Evolutionary conservation across 148 eudicot genomes (phyloP), one percentile per base, ranked within the genome.

Genomic region (Linanthus parryae): DNA sequence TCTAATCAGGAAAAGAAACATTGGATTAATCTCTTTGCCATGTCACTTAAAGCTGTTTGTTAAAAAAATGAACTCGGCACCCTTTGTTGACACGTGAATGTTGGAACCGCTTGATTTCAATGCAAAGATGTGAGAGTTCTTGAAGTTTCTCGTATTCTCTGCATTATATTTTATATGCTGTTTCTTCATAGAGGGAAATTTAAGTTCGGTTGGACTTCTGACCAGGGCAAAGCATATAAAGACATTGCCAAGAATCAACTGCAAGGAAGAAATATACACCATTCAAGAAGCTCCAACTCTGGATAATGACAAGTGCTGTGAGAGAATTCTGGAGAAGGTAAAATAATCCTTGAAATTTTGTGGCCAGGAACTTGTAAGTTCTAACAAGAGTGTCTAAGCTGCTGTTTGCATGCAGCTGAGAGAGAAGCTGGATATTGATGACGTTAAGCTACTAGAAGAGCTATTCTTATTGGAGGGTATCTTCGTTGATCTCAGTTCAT

Each of bases 211-310:
- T n/a, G n/a, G n/a, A 64, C 42, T 13, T 19, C 57, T 66, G 45
- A 30, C 50, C 81, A 90, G 97, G 74, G 97, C 97, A 48, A 84
- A 78, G 61, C 97, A 90, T 62, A 76, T 90, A 53, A 90, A 85
- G 76, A 73, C 92, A 49, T 58, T 59, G 20, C 66, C 71, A 12
- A 73, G 61, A 54, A 49, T 64, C 35, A 43, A 20, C 52, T 44
- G 62, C 39, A 61, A 70, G 58, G 97, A 78, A 56, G 85, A 90
- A 35, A 74, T 59, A 65, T 57, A 18, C 61, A 65, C 33, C 56
- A 71, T 56, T 54, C 63, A 46, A 27, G 59, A 43, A 58, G 80
- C 53, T 56, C 53, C 28, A 42, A 18, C 42, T 17, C 11, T 45
- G 52, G 63, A 43, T 48, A 68, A 58, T 73, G 83, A 72, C 40